Evolutionary conservation across 1,139 yeast genomes (phyloP).

Genomic region (Pichia inconspicua): DNA sequence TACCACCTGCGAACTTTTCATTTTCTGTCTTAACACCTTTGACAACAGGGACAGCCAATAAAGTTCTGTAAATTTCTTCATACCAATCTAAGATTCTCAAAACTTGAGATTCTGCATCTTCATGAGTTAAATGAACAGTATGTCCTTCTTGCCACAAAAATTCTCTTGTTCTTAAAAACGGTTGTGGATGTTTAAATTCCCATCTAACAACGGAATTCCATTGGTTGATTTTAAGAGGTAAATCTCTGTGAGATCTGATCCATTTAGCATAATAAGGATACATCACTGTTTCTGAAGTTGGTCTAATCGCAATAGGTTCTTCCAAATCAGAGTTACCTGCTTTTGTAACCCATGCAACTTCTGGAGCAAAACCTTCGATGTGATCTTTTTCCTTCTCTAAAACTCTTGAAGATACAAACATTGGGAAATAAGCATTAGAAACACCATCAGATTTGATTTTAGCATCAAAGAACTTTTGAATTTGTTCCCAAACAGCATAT

Average conservation of each 20-base stretch:
- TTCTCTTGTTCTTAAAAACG: constrained; percentile 96
- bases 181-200: constrained; percentile 99
- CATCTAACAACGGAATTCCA: constrained; percentile 99
- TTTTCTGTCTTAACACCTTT: constrained; percentile 94
- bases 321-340: constrained; percentile 94
- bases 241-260: constrained; percentile 97
- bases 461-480: constrained; percentile 78
- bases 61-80: constrained; percentile 75
- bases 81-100: constrained; percentile 80
- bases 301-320: constrained; percentile 98
- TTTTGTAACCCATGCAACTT: constrained; percentile 98
- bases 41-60: constrained; percentile 94
- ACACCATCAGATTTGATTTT: constrained; percentile 85
- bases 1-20: constrained; percentile 98
- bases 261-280: constrained; percentile 98
- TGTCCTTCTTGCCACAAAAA: constrained; percentile 99
- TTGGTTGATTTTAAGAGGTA: constrained; percentile 92
- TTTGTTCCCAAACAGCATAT: constrained; percentile 88
- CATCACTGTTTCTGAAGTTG: constrained; percentile 99
- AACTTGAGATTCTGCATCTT: constrained; percentile 79
- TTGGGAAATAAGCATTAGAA: constrained; percentile 93
- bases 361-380: constrained; percentile 98
- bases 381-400: constrained; percentile 98
- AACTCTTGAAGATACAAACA: constrained; percentile 91
- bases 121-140: constrained; percentile 83